Evolutionary conservation across 2,329 filamentous ascomycete genomes (phyloP).

Genomic region (Cladosporium austrohemisphaericum): DNA sequence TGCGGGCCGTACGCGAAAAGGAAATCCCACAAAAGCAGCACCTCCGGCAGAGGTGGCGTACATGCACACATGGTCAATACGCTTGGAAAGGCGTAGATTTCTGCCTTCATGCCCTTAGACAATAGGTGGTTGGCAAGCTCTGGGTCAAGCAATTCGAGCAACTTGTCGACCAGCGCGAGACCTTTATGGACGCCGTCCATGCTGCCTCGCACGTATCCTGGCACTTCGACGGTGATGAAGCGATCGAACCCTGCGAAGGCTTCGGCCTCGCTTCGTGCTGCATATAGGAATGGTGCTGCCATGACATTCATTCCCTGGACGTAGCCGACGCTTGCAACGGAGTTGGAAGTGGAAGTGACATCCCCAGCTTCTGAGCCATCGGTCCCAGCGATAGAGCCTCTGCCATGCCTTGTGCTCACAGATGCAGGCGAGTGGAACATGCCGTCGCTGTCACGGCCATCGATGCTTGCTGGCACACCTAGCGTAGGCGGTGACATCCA

Average conservation of each 20-base stretch:
- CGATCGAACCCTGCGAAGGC: conserved; percentile 88
- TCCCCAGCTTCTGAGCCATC: conserved; percentile 60
- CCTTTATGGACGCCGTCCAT: conserved; percentile 98
- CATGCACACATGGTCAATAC: conserved; percentile 93
- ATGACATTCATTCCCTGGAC: conserved; percentile 99
- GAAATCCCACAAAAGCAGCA: conserved; percentile 93
- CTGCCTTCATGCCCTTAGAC: conserved; percentile 81
- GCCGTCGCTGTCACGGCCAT: conserved; percentile 43
- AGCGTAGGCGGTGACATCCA: conserved; percentile 49
- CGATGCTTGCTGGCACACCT: conserved; percentile 47
- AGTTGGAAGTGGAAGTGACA: conserved; percentile 11
- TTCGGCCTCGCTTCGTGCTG: conserved; percentile 88
- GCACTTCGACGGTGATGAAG: conserved; percentile 82
- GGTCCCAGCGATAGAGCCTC: conserved; percentile 49
- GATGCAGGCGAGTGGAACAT: conserved; percentile 35
- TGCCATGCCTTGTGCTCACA: conserved; percentile 31
- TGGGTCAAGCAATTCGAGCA: conserved; percentile 84
- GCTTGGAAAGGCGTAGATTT: conserved; percentile 94
- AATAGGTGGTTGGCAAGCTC: conserved; percentile 81
- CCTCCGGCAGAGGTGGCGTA: conserved; percentile 90
- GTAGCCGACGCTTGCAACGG: conserved; percentile 72
- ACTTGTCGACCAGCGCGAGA: conserved; percentile 84
- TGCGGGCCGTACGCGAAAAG: conserved; percentile 93
- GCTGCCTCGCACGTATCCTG: conserved; percentile 87
- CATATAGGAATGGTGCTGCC: conserved; percentile 91